Percentiles rank a stretch among this genome's conserved stretches.
phyloP scores from a whole-genome alignment of 768 basidiomycete genomes.

The Termitomyces eurrhizus region DNA sequence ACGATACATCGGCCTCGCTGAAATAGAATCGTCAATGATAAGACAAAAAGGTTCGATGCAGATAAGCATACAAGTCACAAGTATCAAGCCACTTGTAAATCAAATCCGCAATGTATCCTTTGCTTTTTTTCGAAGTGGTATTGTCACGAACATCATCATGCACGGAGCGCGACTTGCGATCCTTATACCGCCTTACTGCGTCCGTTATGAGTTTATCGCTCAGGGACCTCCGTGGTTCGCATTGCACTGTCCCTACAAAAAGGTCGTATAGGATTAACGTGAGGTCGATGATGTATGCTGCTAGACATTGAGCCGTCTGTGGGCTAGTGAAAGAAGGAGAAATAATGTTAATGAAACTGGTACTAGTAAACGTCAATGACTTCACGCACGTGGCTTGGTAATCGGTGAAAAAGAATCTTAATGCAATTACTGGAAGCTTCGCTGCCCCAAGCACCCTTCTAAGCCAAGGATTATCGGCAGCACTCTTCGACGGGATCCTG shows the following conservation, averaged over 20 bases:
- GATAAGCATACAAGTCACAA: not conserved
- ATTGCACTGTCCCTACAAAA: not conserved
- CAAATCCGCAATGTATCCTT: not conserved
- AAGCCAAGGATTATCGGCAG: not conserved
- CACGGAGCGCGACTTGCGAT: not conserved
- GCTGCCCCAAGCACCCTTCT: not conserved
- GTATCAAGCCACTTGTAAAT: not conserved
- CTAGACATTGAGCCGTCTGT: conserved; percentile 1
- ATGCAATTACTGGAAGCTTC: not conserved
- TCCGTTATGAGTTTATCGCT: not conserved
- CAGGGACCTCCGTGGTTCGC: not conserved
- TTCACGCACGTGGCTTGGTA: not conserved
- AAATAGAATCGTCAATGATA: not conserved
- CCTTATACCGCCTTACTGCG: not conserved
- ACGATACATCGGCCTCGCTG: not conserved
- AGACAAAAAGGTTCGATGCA: too few relatives aligned
- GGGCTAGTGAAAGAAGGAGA: not conserved
- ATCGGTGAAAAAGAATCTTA: not conserved
- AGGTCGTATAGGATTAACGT: not conserved
- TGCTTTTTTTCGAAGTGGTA: not conserved
- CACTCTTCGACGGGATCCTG: not conserved
- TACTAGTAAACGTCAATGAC: not conserved
- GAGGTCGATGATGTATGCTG: conserved; percentile 1
- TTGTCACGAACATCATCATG: not conserved
- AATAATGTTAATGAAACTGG: not conserved